Base-by-base conservation (phyloP, 768 basidiomycete genomes). In the Suillus fuscotomentosus region DNA sequence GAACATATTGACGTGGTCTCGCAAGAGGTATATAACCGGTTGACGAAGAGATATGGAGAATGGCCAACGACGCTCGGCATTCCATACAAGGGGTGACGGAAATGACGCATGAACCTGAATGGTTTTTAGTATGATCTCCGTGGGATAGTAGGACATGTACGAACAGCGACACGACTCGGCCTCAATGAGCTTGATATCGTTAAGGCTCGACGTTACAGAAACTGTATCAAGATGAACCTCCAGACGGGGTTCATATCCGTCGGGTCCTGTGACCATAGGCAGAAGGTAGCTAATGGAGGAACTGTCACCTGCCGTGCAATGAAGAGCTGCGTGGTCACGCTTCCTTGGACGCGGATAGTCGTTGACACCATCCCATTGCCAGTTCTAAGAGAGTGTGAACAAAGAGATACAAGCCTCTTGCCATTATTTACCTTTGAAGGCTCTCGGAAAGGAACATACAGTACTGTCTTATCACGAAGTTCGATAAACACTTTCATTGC, bases 1-100 rank as follows among this genome's bases (percentile, higher is more conserved):
- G 70, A 99, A 86, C 84, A 98, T 92, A 70, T 94, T 96, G 77
- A 95, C 87, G 71, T 99, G 97, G 72, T 99, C 97, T 50, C 95
- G 87, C 13, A 99, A 81, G 22, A 97, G 80, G 71, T 87, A 92
- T 42, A 97, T 81, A 1, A 84, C 77, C 2, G 96, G 90, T 60
- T 87, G 86, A 9, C 86, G 84, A 31, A 99, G 78, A 13, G 84
- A 85, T 53, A 95, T 74, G n/a, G 86, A 79, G 72, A 95, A 84
- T 0, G 80, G 79, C 97, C 97, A 99, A 67, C 83, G 85, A 31
- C 95, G 86, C 68, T 85, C 81, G 0, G 79, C 87, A 65, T 95
- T 86, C 97, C 97, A 99, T 60, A 78, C 81, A 10, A 97, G 78
- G 2, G 95, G 94, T 0, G 88, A 81, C 17, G 94, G 95, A 67